A percentile compares a stretch with the other conserved stretches of the same genome.
phyloP scores from a whole-genome alignment of 225 moss, liverwort and hornwort genomes.

The Physcomitrellopsis africana region DNA sequence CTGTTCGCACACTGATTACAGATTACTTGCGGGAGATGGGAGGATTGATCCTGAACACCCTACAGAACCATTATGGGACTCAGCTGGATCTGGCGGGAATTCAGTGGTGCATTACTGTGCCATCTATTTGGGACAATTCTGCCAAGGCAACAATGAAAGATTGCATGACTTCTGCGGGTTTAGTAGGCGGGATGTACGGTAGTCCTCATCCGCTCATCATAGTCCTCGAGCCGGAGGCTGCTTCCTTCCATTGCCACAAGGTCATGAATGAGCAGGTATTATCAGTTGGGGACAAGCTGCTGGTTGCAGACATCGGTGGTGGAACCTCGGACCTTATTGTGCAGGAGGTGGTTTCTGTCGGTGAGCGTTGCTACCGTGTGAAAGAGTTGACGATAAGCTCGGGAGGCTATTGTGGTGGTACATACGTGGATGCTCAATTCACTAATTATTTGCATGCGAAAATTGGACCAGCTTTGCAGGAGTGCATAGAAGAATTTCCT shows the following conservation, averaged over 20 bases:
- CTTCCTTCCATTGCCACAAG: constrained; percentile 55
- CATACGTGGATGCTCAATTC: constrained; percentile 49
- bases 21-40: constrained; percentile 55
- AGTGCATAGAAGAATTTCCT: constrained; percentile 37
- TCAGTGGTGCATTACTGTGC: constrained; percentile 66
- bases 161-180: constrained; percentile 52
- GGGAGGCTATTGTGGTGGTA: constrained; percentile 61
- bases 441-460: constrained; percentile 39
- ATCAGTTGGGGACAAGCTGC: constrained; percentile 51
- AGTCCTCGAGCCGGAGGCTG: constrained; percentile 64
- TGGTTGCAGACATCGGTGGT: constrained; percentile 69
- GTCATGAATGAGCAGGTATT: constrained; percentile 31
- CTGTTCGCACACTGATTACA: constrained; percentile 42
- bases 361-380: constrained; percentile 31
- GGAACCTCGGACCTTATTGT: constrained; percentile 58
- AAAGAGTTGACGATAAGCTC: constrained; percentile 50
- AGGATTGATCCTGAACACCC: constrained; percentile 19
- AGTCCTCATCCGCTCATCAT: constrained; percentile 46
- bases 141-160: constrained; percentile 45
- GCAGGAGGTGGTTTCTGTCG: constrained; percentile 45
- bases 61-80: constrained; percentile 22
- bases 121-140: constrained; percentile 54
- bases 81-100: constrained; percentile 35
- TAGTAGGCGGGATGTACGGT: constrained; percentile 48
- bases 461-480: constrained; percentile 52